Percentiles rank a stretch among this genome's conserved stretches.
phyloP scores from a whole-genome alignment of 2,329 filamentous ascomycete genomes.

The Monilinia aucupariae region DNA sequence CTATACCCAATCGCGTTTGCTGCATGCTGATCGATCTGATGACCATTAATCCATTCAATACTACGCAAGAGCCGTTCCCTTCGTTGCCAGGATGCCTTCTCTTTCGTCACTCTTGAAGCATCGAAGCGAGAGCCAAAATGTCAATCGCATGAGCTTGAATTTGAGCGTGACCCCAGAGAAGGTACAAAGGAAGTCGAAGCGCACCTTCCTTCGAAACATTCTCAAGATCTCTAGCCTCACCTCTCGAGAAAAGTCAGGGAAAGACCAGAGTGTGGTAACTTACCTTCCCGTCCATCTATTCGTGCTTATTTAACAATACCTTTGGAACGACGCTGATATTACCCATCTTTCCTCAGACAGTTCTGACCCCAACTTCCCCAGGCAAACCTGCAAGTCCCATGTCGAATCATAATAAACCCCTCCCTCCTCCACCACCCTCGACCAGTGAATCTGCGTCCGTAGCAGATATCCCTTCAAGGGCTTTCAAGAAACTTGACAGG shows the following conservation, averaged over 20 bases:
- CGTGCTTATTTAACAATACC: conserved; percentile 16
- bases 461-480: conserved; percentile 35
- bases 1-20: conserved; percentile 16
- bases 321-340: conserved; percentile 17
- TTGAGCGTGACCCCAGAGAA: conserved; percentile 26
- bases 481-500: conserved; percentile 39
- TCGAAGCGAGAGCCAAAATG: conserved; percentile 22
- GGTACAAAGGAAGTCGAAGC: conserved; percentile 33
- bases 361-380: conserved; percentile 16
- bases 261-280: conserved; percentile 23
- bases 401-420: conserved; percentile 49
- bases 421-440: conserved; percentile 46
- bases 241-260: conserved; percentile 13
- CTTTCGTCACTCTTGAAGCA: conserved; percentile 31
- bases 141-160: conserved; percentile 19
- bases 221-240: conserved; percentile 29
- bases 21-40: conserved; percentile 19
- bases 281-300: background rate
- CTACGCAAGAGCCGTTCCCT: background rate
- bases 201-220: conserved; percentile 34
- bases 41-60: conserved; percentile 4
- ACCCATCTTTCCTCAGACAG: conserved; percentile 4
- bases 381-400: conserved; percentile 19
- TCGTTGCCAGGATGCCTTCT: conserved; percentile 28
- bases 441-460: conserved; percentile 38